Evolutionary conservation across 495 filamentous ascomycete genomes (phyloP).

Genomic region (Chaetomidium leptoderma): DNA sequence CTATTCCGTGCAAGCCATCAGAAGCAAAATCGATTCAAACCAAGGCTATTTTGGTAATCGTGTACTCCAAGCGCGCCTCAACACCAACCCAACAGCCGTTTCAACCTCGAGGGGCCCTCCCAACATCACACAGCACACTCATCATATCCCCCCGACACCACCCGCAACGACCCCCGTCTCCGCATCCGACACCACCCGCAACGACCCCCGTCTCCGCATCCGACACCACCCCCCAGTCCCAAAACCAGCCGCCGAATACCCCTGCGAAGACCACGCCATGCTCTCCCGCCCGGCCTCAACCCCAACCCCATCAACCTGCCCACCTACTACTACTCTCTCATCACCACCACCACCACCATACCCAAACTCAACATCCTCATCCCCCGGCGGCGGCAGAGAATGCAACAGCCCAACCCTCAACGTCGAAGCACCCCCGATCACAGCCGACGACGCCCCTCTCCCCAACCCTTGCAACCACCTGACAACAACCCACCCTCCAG

Average conservation of each 20-base stretch:
- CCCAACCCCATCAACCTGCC: conserved; percentile 1
- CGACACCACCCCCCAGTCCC: no score
- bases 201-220: neutral
- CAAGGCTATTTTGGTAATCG: conserved; percentile 8
- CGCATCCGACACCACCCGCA: neutral
- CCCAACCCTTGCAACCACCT: neutral
- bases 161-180: no score
- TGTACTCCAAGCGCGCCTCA: neutral
- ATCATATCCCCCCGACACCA: no score
- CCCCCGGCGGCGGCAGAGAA: neutral
- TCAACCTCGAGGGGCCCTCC: no score
- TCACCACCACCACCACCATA: neutral
- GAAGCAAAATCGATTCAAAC: conserved; percentile 11
- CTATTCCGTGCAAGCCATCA: neutral
- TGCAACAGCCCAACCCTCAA: neutral
- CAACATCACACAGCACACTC: neutral
- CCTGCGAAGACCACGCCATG: neutral
- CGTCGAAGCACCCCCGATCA: neutral
- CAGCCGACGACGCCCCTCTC: neutral
- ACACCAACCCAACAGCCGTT: neutral
- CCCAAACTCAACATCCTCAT: conserved; percentile 14
- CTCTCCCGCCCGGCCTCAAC: neutral
- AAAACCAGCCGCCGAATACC: neutral
- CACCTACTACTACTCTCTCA: neutral
- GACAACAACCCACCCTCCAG: neutral